These are phyloP conservation scores for Chlorella ohadii DNA, from an alignment of 139 green algal genomes.

Conservation along the genomic window DNA sequence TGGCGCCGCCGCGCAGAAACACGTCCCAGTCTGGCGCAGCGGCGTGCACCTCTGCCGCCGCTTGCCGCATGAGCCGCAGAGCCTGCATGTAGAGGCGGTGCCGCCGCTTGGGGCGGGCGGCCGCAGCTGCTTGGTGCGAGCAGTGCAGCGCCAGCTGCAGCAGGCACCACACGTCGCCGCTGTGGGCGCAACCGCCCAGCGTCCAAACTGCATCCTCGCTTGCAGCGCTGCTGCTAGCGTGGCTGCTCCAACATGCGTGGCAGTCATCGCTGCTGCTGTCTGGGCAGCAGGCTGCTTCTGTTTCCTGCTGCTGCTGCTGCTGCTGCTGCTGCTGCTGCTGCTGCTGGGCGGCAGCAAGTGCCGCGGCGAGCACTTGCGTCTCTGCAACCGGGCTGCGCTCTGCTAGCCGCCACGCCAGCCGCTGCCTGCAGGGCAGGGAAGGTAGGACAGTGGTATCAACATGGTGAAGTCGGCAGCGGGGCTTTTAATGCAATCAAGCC, in stretches of 20 bases:
- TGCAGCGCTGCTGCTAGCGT: neutral
- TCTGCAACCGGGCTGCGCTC: neutral
- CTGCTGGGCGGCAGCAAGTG: neutral
- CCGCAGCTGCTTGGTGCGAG: neutral
- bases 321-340: neutral
- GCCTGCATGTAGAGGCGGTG: neutral
- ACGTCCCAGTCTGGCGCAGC: neutral
- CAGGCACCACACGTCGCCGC: slow-evolving; percentile 26
- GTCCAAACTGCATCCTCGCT: neutral
- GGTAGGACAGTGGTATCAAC: too few relatives aligned
- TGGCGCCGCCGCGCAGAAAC: slow-evolving; percentile 7
- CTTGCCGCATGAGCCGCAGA: neutral
- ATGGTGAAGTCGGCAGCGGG: too few relatives aligned
- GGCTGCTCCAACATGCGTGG: neutral
- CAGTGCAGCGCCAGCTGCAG: neutral
- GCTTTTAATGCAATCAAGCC: too few relatives aligned
- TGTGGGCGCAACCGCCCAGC: neutral
- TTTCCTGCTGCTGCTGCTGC: neutral
- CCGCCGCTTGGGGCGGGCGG: neutral
- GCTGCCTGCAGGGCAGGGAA: neutral
- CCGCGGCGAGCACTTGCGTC: neutral
- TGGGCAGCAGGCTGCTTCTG: too few relatives aligned
- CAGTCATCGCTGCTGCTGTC: neutral
- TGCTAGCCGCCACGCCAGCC: neutral
- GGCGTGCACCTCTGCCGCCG: neutral